A percentile compares a stretch with the other conserved stretches of the same genome.
Evolutionary conservation across 352 stramenopile species (phyloP).

Genomic region (Phytophthora multivora): DNA sequence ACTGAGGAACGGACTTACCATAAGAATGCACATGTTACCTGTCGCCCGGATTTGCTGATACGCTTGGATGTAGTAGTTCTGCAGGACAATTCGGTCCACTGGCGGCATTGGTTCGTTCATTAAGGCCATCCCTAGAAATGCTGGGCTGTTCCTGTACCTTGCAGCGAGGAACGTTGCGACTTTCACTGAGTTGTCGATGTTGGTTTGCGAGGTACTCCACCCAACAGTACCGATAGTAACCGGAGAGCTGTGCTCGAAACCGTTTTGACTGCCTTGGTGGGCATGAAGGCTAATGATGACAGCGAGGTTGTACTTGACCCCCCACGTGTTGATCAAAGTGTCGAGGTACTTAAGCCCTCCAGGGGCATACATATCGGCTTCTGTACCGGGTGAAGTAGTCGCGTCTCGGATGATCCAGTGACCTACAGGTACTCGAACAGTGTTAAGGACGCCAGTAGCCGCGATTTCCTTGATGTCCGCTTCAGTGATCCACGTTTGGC

Average conservation of each 20-base stretch:
- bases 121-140: slow-evolving; percentile 55
- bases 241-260: slow-evolving; percentile 53
- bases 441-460: slow-evolving; percentile 40
- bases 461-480: slow-evolving; percentile 25
- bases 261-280: slow-evolving; percentile 63
- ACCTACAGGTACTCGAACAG: slow-evolving; percentile 46
- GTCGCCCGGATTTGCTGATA: slow-evolving; percentile 45
- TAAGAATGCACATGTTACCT: slow-evolving; percentile 53
- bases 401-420: slow-evolving; percentile 50
- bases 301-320: slow-evolving; percentile 52
- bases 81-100: slow-evolving; percentile 24
- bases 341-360: slow-evolving; percentile 58
- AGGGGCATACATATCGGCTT: slow-evolving; percentile 25
- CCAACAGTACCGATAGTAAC: background rate
- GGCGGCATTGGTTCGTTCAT: slow-evolving; percentile 56
- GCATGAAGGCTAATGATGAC: slow-evolving; percentile 64
- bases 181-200: slow-evolving; percentile 43
- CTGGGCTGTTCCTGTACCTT: slow-evolving; percentile 45
- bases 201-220: slow-evolving; percentile 37
- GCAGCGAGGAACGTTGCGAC: slow-evolving; percentile 45
- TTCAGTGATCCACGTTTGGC: slow-evolving; percentile 23
- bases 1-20: slow-evolving; percentile 42
- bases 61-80: slow-evolving; percentile 45
- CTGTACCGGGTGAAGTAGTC: slow-evolving; percentile 15
- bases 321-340: slow-evolving; percentile 56